Evolutionary conservation across 2,329 filamentous ascomycete genomes (phyloP), one percentile per base, ranked within the genome.

Genomic region (Ilyonectria robusta): DNA sequence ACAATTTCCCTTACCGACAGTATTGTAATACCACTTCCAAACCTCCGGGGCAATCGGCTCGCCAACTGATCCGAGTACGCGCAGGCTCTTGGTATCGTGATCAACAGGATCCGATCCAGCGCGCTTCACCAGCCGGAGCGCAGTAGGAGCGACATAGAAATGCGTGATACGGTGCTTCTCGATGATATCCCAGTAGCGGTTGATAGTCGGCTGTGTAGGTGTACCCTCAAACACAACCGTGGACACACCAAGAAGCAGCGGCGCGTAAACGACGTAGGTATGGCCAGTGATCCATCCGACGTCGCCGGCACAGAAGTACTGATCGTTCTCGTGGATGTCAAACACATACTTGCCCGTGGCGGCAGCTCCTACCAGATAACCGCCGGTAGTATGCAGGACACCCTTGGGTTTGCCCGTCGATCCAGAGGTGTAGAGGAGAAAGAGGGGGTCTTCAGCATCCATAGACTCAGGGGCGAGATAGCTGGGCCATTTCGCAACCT

Each of bases 211-310:
- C 81, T 98, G 98, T 56, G 95, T 95, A 0, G 96, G 96, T 2
- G 96, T 99, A 74, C 96, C 97, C 85, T 99, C 96, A 75, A 98
- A 99, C 33, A 99, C 95, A 19, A 99, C 94, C 0, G 95, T 98
- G 10, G 95, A 91, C 69, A 97, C 93, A 85, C 96, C 96, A 54
- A 98, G 90, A 50, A 99, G 87, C 59, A 99, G 87, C 70, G 96
- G 96, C 11, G 96, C 94, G 79, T 99, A 99, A 44, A 99, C 95
- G 63, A 98, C 95, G 77, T 99, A 99, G 26, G 96, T 97, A 84
- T 99, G 96, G 19, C 96, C 96, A 33, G 96, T 99, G 80, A 99
- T 98, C 96, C 96, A 99, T 72, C 96, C 96, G 48, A 99, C 95
- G 78, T 99, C 96, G 81, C 96, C 96, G 81, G 95, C 96, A 76